Evolutionary conservation across 1,284 basidiomycete genomes (phyloP).

Genomic region (Pascua guehoae): DNA sequence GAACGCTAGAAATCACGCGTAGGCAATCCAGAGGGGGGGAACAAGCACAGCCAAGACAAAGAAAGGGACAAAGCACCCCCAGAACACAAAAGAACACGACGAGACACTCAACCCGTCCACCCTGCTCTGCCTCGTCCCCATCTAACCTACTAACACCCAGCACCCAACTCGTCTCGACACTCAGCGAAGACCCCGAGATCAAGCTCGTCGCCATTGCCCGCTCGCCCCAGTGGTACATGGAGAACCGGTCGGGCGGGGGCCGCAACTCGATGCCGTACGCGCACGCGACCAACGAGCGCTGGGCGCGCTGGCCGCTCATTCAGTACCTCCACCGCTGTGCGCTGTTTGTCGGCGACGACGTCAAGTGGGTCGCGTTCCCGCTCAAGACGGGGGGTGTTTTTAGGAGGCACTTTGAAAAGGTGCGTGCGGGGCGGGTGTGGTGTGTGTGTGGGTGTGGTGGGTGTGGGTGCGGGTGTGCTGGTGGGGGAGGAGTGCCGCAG

Average conservation of each 20-base stretch:
- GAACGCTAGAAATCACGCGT: no score
- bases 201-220: constrained; percentile 4
- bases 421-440: no score
- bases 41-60: no score
- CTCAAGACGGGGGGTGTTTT: not conserved
- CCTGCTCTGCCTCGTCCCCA: no score
- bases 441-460: no score
- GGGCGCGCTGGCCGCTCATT: not conserved
- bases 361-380: constrained; percentile 1
- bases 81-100: no score
- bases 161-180: constrained; percentile 6
- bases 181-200: constrained; percentile 6
- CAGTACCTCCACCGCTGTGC: constrained; percentile 3
- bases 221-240: constrained; percentile 10
- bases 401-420: not conserved
- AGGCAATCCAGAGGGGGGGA: no score
- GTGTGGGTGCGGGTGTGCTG: no score
- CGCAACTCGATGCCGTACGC: not conserved
- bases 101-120: no score
- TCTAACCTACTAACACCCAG: not conserved
- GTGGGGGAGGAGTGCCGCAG: no score
- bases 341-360: constrained; percentile 1
- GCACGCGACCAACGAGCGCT: constrained; percentile 1
- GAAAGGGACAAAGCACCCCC: no score
- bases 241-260: not conserved